These are phyloP conservation scores for Pyricularia sp. DNA, from an alignment of 2,329 filamentous ascomycete genomes.

Conservation along the genomic window DNA sequence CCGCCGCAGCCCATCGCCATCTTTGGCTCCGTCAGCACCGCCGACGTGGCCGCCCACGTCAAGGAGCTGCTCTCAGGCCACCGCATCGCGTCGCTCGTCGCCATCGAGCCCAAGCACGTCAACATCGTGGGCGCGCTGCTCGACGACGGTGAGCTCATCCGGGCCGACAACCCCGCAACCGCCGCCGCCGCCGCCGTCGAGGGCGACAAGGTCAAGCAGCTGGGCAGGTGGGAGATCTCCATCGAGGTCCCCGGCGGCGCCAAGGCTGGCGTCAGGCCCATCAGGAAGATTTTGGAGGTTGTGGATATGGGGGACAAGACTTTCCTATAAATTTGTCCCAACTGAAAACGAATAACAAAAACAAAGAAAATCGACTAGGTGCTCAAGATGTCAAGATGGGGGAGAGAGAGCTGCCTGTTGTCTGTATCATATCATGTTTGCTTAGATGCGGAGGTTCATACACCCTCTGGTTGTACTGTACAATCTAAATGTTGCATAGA, in stretches of 20 bases:
- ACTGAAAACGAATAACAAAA: not conserved
- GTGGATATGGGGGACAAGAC: slow-evolving; percentile 16
- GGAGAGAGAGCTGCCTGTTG: not conserved
- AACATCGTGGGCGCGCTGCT: slow-evolving; percentile 13
- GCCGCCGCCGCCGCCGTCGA: slow-evolving; percentile 11
- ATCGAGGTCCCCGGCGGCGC: slow-evolving; percentile 17
- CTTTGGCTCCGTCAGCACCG: slow-evolving; percentile 28
- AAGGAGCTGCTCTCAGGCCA: slow-evolving; percentile 20
- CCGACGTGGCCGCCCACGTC: slow-evolving; percentile 22
- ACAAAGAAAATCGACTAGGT: not conserved
- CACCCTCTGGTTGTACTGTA: not conserved
- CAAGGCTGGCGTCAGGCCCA: slow-evolving; percentile 8
- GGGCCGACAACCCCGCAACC: slow-evolving; percentile 10
- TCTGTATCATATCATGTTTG: not conserved
- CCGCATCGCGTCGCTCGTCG: slow-evolving; percentile 19
- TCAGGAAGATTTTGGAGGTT: slow-evolving; percentile 18
- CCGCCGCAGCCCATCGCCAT: slow-evolving; percentile 16
- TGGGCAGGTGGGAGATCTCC: slow-evolving; percentile 26
- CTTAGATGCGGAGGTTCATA: not conserved
- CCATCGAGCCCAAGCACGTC: slow-evolving; percentile 22
- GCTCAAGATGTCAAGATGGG: not conserved
- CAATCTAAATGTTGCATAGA: not conserved
- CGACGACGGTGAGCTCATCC: slow-evolving; percentile 21
- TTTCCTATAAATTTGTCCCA: not conserved
- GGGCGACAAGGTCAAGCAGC: slow-evolving; percentile 18